Conservation (phyloP, 225 moss, liverwort and hornwort genomes). For the Asterella californica region DNA sequence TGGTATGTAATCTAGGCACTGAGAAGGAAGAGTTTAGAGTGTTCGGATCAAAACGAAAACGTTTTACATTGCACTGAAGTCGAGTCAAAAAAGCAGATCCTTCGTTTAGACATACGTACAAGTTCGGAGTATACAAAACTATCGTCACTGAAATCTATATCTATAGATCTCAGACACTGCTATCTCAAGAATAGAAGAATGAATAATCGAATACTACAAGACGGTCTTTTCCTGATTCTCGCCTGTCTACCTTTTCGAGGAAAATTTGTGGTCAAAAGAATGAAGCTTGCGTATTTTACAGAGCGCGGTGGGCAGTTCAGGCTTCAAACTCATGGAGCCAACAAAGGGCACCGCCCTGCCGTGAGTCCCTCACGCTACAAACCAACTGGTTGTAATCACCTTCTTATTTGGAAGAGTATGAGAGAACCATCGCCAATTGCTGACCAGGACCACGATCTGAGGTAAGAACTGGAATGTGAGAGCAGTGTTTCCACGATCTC, state of each 20-base stretch:
- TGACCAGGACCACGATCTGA: conserved; percentile 15
- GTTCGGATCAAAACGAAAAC: not conserved
- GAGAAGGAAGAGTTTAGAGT: not conserved
- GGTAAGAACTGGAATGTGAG: not conserved
- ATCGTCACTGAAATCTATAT: conserved; percentile 8
- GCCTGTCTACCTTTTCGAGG: conserved; percentile 1
- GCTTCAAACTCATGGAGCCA: conserved; percentile 19
- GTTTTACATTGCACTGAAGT: not conserved
- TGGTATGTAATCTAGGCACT: not conserved
- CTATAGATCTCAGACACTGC: conserved; percentile 16
- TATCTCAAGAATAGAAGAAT: conserved; percentile 11
- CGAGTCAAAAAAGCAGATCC: conserved; percentile 2
- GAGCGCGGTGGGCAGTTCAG: conserved; percentile 5
- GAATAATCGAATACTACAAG: conserved; percentile 7
- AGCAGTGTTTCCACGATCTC: not conserved
- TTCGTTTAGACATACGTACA: conserved; percentile 16
- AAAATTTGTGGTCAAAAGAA: conserved; percentile 18
- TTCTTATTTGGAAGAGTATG: conserved; percentile 17
- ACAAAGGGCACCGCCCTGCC: conserved; percentile 6
- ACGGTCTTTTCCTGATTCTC: conserved; percentile 3
- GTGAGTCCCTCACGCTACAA: conserved; percentile 1
- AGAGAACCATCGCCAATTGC: conserved; percentile 6
- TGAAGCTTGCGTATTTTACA: conserved; percentile 18
- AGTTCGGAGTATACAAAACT: conserved; percentile 11
- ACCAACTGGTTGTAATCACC: conserved; percentile 5